Base-by-base conservation (phyloP, 257 asterid genomes). In the Scutellaria baicalensis region DNA sequence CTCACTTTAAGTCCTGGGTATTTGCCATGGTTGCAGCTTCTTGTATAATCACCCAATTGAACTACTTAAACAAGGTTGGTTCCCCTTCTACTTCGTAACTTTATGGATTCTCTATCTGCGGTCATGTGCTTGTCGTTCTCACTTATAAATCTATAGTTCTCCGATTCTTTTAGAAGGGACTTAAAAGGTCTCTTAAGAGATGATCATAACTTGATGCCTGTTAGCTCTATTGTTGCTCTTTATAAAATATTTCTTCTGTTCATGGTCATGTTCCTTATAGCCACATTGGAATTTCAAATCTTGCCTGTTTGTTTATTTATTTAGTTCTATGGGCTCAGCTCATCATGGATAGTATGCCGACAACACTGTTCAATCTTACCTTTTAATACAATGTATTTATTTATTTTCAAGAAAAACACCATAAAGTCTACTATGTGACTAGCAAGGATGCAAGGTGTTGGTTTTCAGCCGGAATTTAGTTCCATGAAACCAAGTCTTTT, bases 11-110 rank as follows among this genome's bases (percentile, higher is more conserved):
- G 58, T 85, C 91, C 35, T 89, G 97, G 97, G 80, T 85, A 65
- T 89, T 91, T 81, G 90, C 77, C 75, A 87, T 77, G 86, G 89
- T 89, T 74, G 81, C 96, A 49, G 79, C 82, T 56, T 80, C 86
- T 36, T 91, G 97, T 78, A 82, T 87, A 66, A 68, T 83, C 75
- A 83, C 83, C 62, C 97, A 89, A 73, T 78, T 89, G 57, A 83
- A 76, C 72, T 89, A 91, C 89, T 83, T 89, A 60, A 91, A 91
- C 84, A 91, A 91, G 97, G 97, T 89, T 39, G 45, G 33, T 33
- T 73, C 73, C 73, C 52, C 50, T 47, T 77, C 51, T 57, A 33
- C 40, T 5, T 20, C n/a, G 9, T 12, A 39, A 42, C 69, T 27
- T 17, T 51, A 1, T 9, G 9, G 14, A 60, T 54, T 61, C 18